phyloP scores from a whole-genome alignment of 2,329 filamentous ascomycete genomes.

The Stagonosporopsis vannaccii region DNA sequence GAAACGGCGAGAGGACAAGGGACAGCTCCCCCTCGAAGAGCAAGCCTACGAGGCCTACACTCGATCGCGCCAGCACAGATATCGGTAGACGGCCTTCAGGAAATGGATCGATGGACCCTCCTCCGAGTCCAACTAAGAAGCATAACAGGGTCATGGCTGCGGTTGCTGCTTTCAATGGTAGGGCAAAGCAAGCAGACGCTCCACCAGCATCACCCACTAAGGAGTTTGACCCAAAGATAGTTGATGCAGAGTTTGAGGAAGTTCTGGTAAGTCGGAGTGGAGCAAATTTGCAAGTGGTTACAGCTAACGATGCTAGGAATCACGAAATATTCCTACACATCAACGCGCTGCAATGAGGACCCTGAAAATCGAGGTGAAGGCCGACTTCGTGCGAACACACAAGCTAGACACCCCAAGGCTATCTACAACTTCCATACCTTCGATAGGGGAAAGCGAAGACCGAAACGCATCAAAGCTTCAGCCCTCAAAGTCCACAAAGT shows the following conservation, averaged over 20 bases:
- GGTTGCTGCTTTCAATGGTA: constrained; percentile 68
- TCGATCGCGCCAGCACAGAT: constrained; percentile 42
- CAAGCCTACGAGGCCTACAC: constrained; percentile 26
- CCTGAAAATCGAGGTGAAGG: constrained; percentile 87
- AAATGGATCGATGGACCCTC: constrained; percentile 24
- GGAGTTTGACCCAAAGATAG: constrained; percentile 58
- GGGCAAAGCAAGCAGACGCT: constrained; percentile 51
- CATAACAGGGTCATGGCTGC: constrained; percentile 67
- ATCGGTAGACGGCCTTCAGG: constrained; percentile 22
- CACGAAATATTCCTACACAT: constrained; percentile 91
- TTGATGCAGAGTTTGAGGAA: constrained; percentile 69
- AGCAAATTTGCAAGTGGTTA: constrained; percentile 50
- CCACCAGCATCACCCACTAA: constrained; percentile 42
- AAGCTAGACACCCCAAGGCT: constrained; percentile 66
- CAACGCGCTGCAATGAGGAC: constrained; percentile 95
- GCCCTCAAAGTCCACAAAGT: constrained; percentile 50
- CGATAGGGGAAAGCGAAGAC: constrained; percentile 42
- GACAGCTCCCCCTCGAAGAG: constrained; percentile 34
- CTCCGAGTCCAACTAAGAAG: constrained; percentile 47
- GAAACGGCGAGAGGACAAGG: constrained; percentile 38
- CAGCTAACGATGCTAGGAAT: constrained; percentile 64
- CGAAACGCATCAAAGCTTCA: constrained; percentile 43
- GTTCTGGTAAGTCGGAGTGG: constrained; percentile 58
- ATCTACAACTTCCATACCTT: constrained; percentile 54
- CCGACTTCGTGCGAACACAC: constrained; percentile 92